Evolutionary conservation across 2,329 filamentous ascomycete species (phyloP), one percentile per base, ranked within the genome.

Genomic region (Aspergillus ruber): DNA sequence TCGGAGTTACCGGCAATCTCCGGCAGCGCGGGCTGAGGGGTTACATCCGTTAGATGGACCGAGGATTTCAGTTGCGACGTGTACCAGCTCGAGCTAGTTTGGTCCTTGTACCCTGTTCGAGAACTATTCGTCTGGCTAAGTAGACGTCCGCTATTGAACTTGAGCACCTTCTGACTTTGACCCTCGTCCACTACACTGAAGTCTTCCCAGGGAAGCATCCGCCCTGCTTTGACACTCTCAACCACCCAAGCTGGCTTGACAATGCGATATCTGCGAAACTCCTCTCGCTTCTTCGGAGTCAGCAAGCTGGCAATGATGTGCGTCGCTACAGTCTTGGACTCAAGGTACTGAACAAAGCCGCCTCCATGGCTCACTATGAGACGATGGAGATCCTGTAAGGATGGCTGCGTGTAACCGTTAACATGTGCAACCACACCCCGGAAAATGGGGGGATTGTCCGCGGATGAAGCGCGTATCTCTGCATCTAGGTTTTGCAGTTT

Each of bases 401-500:
- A 89, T 1, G 93, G 93, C 59, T 97, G 91, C 0, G 93, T 98
- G 64, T 97, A 98, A 43, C 93, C 93, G 58, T 90, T 95, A 20
- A 98, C 86, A 68, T 96, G 88, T 8, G 85, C 89, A 10, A 95
- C 90, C 7, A 97, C 79, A 0, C 89, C 90, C 56, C 85, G 88
- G 75, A 98, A 98, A 45, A 98, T 89, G 52, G 81, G 82, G 8
- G 90, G 88, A 54, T 86, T 88, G 55, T 85, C 83, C 0, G 73
- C 69, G 1, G 83, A 80, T 3, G 81, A 74, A 27, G 85, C 79
- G 49, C 91, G 84, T 40, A 95, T 75, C 46, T 95, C 82, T 7
- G 83, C 84, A 69, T 98, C 93, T 25, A 93, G 80, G 61, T 98
- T 98, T 68, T 97, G 93, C 3, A 98, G 78, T 65, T 98, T 98